phyloP scores from a whole-genome alignment of 2,329 filamentous ascomycete species.

The Samsoniella hepiali region DNA sequence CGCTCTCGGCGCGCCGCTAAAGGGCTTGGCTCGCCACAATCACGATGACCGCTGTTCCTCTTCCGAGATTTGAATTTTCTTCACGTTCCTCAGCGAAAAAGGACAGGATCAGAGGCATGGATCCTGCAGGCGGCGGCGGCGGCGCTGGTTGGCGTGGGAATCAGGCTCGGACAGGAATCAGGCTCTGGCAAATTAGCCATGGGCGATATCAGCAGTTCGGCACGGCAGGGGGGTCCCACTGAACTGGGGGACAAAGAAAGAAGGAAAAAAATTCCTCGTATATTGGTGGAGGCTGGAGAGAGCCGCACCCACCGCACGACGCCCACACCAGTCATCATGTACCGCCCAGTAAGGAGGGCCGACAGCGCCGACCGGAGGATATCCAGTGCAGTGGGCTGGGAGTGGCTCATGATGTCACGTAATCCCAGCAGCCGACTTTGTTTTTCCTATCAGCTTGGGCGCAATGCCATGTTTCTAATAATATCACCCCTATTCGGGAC shows the following conservation, averaged over 20 bases:
- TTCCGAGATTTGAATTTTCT: not conserved
- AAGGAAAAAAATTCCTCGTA: constrained; percentile 12
- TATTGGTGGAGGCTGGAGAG: constrained; percentile 3
- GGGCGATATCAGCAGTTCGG: not conserved
- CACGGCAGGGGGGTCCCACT: not conserved
- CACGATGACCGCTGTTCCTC: not conserved
- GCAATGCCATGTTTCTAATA: constrained; percentile 12
- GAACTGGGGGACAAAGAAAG: not conserved
- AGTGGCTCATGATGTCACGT: constrained; percentile 9
- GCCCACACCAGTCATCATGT: constrained; percentile 8
- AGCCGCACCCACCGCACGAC: not conserved
- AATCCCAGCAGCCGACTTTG: constrained; percentile 1
- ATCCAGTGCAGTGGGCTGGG: constrained; percentile 1
- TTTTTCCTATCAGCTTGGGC: not conserved
- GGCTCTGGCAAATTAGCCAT: constrained; percentile 11
- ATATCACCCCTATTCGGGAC: constrained; percentile 11
- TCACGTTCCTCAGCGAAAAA: not conserved
- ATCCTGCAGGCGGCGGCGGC: not conserved
- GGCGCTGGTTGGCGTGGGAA: not conserved
- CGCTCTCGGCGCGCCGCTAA: not conserved
- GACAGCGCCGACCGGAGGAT: not conserved
- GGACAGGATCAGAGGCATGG: constrained; percentile 6
- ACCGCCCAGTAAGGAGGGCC: not conserved
- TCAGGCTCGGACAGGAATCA: constrained; percentile 4
- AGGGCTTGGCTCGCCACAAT: not conserved